These are phyloP conservation scores for Trypanosoma vivax DNA, from an alignment of 208 protist genomes.

Conservation along the genomic window DNA sequence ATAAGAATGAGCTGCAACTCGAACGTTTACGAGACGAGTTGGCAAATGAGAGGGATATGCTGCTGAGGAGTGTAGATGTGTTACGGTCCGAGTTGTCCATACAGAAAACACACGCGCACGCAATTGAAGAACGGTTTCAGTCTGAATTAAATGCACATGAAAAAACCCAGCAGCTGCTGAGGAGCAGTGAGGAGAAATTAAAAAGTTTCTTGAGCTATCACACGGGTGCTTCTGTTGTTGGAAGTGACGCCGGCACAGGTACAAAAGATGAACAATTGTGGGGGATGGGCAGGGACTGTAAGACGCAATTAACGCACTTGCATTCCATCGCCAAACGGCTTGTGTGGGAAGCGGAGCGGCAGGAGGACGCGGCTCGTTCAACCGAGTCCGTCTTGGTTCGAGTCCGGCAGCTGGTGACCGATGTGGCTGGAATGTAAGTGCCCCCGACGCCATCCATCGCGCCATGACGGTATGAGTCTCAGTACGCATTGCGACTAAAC, in stretches of 20 bases:
- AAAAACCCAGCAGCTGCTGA: neutral
- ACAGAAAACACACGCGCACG: neutral
- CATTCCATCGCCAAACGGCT: conserved; percentile 1
- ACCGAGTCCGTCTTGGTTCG: neutral
- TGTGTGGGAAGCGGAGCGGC: conserved; percentile 7
- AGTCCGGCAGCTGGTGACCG: too few species aligned
- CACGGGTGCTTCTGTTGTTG: neutral
- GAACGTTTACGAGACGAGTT: neutral
- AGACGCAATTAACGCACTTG: neutral
- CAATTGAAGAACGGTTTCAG: neutral
- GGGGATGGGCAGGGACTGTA: neutral
- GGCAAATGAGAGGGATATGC: neutral
- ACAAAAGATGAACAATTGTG: conserved; percentile 17
- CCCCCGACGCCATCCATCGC: too few species aligned
- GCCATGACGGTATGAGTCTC: too few species aligned
- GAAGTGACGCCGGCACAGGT: conserved; percentile 1
- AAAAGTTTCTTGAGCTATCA: conserved; percentile 1
- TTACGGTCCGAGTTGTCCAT: neutral
- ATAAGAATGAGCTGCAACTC: neutral
- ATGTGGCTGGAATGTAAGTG: too few species aligned
- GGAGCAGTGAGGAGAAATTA: conserved; percentile 3
- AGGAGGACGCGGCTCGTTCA: conserved; percentile 2
- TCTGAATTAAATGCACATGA: conserved; percentile 1
- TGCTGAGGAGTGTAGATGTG: neutral
- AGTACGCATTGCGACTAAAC: too few species aligned